Evolutionary conservation across 1,139 yeast genomes (phyloP), one percentile per base, ranked within the genome.

Genomic region (Yamadazyma mexicana): DNA sequence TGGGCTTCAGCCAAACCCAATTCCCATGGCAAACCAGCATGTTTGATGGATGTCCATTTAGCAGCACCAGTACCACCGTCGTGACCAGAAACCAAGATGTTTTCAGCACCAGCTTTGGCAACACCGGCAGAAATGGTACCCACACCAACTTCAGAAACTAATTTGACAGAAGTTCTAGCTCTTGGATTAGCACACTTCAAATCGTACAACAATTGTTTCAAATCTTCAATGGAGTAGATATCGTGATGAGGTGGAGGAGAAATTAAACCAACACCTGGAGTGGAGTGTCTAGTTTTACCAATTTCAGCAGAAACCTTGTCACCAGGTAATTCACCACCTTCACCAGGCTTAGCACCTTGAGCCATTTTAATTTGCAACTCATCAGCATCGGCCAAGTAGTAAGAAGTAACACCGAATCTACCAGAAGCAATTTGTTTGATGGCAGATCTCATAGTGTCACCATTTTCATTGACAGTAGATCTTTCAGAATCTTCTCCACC

Each of bases 1-100:
- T 92, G 98, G 17, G 98, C 87, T 71, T 92, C 98, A 41, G 98
- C 98, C 52, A 92, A 78, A 60, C 98, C 98, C 54, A 92, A 77
- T 67, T 92, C 98, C 98, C 98, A 92, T 38, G 98, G 98, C 52
- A 92, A 77, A 66, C 98, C 98, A 40, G 98, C 97, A 61, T 89
- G 83, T 64, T 91, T 91, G 63, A 92, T 88, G 58, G 96, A 92
- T 23, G 98, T 91, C 87, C 95, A 87, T 64, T 95, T 82, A 42
- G 97, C 92, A 42, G 98, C 98, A 83, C 98, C 98, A 47, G 98
- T 92, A 75, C 98, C 98, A 79, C 98, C 98, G 65, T 91, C 98
- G 61, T 94, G 97, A 57, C 98, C 98, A 46, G 96, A 87, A 52
- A 92, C 87, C 59, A 91, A 76, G 55, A 92, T 86, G 62, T 91